Conservation (phyloP, 805 yeast species). For the Candida chauliodis region DNA sequence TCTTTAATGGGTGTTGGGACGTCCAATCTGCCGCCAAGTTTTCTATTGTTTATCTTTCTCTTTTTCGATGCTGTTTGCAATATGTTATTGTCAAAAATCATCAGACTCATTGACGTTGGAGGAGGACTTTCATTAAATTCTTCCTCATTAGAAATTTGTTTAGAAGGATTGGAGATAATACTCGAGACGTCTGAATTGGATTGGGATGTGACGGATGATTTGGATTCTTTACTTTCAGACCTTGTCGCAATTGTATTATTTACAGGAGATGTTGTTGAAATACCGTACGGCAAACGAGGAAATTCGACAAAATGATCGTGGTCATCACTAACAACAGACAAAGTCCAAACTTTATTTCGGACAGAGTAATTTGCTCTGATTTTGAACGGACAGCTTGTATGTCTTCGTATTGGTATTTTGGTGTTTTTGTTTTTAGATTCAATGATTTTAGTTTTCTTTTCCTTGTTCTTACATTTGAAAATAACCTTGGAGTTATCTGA, state of each 20-base stretch:
- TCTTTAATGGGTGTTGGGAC: conserved; percentile 5
- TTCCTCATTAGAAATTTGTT: not conserved
- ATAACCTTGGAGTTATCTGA: conserved; percentile 59
- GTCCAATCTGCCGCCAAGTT: not conserved
- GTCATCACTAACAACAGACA: conserved; percentile 55
- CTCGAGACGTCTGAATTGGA: not conserved
- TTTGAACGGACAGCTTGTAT: conserved; percentile 56
- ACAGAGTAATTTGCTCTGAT: conserved; percentile 60
- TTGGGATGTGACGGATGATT: not conserved
- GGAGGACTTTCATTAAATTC: not conserved
- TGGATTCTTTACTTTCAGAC: not conserved
- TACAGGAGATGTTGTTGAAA: not conserved
- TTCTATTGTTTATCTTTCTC: not conserved
- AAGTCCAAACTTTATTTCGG: conserved; percentile 52
- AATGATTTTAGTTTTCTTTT: conserved; percentile 13
- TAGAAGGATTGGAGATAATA: not conserved
- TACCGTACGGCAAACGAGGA: not conserved
- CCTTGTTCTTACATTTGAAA: conserved; percentile 51
- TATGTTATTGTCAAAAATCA: conserved; percentile 1
- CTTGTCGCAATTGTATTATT: not conserved
- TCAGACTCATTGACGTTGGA: conserved; percentile 7
- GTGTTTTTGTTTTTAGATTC: conserved; percentile 15
- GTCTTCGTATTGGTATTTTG: conserved; percentile 15
- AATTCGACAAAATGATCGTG: conserved; percentile 47
- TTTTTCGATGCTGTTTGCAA: not conserved